These are phyloP conservation scores for Xanthoceras sorbifolium DNA, from an alignment of 345 rosid species.

Conservation along the genomic window DNA sequence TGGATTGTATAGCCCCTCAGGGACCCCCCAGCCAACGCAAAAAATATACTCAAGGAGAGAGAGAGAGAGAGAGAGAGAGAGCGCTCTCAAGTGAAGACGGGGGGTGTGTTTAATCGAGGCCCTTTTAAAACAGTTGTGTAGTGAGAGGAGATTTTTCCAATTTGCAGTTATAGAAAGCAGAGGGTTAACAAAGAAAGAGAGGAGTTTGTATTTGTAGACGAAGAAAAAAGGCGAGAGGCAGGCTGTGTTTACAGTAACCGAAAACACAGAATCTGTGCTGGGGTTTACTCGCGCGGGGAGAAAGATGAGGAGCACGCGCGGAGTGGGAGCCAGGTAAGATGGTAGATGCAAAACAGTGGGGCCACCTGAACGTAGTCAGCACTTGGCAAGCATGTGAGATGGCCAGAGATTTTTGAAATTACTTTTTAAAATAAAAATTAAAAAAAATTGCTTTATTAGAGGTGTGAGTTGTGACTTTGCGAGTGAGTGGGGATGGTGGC, in stretches of 20 bases:
- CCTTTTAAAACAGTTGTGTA: background rate
- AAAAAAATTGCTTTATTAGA: background rate
- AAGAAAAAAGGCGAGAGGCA: background rate
- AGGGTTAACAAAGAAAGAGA: slow-evolving; percentile 3
- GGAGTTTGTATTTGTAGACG: slow-evolving; percentile 40
- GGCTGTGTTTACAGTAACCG: background rate
- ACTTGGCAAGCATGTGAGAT: slow-evolving; percentile 45
- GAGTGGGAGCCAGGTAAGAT: slow-evolving; percentile 42
- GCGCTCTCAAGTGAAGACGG: background rate
- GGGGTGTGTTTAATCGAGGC: background rate
- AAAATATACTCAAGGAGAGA: background rate
- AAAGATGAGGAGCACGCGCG: slow-evolving; percentile 1
- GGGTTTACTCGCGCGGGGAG: background rate
- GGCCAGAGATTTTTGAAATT: background rate
- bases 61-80: background rate
- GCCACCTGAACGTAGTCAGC: slow-evolving; percentile 1
- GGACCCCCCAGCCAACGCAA: slow-evolving; percentile 39
- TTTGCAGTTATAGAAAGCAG: background rate
- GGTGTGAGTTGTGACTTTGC: background rate
- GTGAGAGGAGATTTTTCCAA: background rate
- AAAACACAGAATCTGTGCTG: background rate
- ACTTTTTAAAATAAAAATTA: background rate
- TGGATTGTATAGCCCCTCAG: slow-evolving; percentile 20
- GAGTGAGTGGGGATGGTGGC: slow-evolving; percentile 8
- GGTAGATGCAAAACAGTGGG: slow-evolving; percentile 12